Evolutionary conservation across 306 rosid genomes (phyloP), one percentile per base, ranked within the genome.

Genomic region (Hippophae tibetana): DNA sequence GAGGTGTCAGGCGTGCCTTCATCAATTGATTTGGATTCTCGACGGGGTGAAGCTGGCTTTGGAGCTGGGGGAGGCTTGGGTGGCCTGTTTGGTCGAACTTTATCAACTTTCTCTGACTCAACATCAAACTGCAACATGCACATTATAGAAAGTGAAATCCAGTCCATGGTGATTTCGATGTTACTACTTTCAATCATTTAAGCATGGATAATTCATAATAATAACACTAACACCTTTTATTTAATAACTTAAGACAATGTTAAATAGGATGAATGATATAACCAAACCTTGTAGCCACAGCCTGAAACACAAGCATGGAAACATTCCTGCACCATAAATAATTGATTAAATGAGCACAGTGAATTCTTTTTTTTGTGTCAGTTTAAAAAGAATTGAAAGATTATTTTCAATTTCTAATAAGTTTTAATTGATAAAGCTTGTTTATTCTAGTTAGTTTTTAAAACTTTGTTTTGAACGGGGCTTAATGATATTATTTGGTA

Each of bases 251-350:
- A 11, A 40, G 12, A 61, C 11, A 26, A 67, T 12, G 52, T 7
- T 26, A 11, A 57, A 47, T 11, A 55, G 48, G 60, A 57, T 13
- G 18, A 12, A 40, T 49, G 54, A 56, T 56, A 52, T 60, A 61
- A 55, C 71, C 96, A 76, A 48, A 90, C 98, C 96, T 81, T 90
- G 72, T 56, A 90, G 56, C 96, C 96, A 52, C 98, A 87, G 60
- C 98, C 98, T 53, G 96, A 90, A 52, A 78, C 83, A 62, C 98
- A 87, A 59, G 98, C 96, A 59, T 64, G 81, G 68, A 90, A 90
- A 60, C 98, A 90, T 65, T 81, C 81, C 98, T 87, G 89, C 26
- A 65, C 54, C 62, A 13, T 56, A 70, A 65, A 67, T 7, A 8
- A 41, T 54, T 59, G 27, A 18, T 27, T 64, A n/a, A 56, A 73